Percentiles rank a stretch among this genome's conserved stretches.
phyloP scores from a whole-genome alignment of 352 stramenopile species.

The Phytophthora kernoviae region DNA sequence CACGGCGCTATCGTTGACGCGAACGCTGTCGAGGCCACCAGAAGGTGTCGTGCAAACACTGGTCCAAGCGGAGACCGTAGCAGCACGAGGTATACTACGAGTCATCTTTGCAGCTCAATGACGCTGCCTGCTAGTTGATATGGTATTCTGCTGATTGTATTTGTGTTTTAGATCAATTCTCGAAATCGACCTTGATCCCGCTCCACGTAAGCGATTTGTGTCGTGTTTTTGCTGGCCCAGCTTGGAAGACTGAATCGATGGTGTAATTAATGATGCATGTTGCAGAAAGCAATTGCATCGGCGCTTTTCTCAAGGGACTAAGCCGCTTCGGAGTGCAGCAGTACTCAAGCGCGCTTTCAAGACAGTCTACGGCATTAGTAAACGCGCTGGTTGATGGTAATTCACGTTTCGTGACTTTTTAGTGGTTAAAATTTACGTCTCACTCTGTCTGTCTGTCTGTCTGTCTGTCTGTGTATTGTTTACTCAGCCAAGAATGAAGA shows the following conservation, averaged over 20 bases:
- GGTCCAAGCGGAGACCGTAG: constrained; percentile 45
- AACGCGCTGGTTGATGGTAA: constrained; percentile 45
- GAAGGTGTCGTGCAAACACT: constrained; percentile 73
- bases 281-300: constrained; percentile 53
- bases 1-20: constrained; percentile 68
- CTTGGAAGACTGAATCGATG: not conserved
- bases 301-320: constrained; percentile 47
- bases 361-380: constrained; percentile 38
- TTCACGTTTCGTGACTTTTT: not conserved
- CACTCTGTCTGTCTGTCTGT: not conserved
- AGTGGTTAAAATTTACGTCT: not conserved
- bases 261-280: not conserved
- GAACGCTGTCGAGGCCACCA: constrained; percentile 63
- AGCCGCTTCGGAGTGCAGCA: constrained; percentile 29
- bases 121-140: constrained; percentile 4
- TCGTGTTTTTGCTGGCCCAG: not conserved
- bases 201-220: constrained; percentile 22
- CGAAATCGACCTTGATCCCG: constrained; percentile 20
- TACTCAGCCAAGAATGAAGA: constrained; percentile 31
- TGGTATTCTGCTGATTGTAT: constrained; percentile 1
- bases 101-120: not conserved
- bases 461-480: constrained; percentile 1
- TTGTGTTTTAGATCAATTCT: constrained; percentile 21
- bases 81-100: constrained; percentile 24
- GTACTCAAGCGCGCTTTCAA: constrained; percentile 27